Evolutionary conservation across 371 early-diverging fungal species (phyloP).

Genomic region (Blakeslea trispora): DNA sequence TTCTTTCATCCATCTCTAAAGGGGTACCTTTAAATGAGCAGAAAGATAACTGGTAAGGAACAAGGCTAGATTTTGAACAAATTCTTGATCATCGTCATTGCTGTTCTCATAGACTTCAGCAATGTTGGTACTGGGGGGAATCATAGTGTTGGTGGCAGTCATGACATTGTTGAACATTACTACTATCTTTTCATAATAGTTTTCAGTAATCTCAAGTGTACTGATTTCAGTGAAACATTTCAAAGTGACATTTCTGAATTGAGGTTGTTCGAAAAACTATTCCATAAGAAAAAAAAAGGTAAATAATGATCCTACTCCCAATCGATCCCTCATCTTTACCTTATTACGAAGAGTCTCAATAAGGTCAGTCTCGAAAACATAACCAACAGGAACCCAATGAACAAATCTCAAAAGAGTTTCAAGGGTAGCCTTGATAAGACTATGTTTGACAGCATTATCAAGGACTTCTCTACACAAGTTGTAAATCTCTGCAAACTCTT

Average conservation of each 20-base stretch:
- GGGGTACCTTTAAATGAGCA: constrained; percentile 83
- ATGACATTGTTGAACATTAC: constrained; percentile 81
- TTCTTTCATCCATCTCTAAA: no score
- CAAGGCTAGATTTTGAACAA: constrained; percentile 43
- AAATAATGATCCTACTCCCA: constrained; percentile 14
- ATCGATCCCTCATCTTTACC: no score
- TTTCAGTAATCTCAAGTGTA: constrained; percentile 70
- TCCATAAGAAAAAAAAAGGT: neutral
- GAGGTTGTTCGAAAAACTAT: constrained; percentile 79
- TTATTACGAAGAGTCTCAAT: constrained; percentile 83
- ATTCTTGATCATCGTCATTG: constrained; percentile 88
- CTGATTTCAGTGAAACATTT: constrained; percentile 97
- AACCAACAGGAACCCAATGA: constrained; percentile 97
- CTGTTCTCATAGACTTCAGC: constrained; percentile 82
- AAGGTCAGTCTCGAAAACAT: constrained; percentile 94
- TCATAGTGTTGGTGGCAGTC: constrained; percentile 64
- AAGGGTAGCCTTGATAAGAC: constrained; percentile 90
- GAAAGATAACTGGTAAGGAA: constrained; percentile 85
- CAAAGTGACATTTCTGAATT: constrained; percentile 90
- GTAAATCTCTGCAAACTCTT: constrained; percentile 96
- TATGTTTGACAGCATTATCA: constrained; percentile 85
- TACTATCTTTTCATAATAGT: constrained; percentile 83
- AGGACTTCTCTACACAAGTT: constrained; percentile 95
- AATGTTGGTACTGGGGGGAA: constrained; percentile 61
- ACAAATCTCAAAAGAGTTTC: constrained; percentile 93